Percentiles rank a stretch among this genome's conserved stretches.
Evolutionary conservation across 2,329 filamentous ascomycete genomes (phyloP).

Genomic region (Coleophoma eucalyptorum): DNA sequence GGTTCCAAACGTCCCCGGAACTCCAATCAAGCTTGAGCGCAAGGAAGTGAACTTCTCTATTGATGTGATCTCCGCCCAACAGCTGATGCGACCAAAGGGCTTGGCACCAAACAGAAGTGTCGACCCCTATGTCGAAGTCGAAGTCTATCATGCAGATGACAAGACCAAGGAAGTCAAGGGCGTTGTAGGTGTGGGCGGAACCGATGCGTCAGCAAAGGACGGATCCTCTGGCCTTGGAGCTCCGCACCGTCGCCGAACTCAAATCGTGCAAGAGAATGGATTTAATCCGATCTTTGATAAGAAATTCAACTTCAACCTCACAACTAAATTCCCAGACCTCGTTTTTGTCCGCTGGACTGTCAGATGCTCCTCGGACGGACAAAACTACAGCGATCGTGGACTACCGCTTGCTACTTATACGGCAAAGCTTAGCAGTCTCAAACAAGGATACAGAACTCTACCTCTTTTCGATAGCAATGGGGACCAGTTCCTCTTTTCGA

Average conservation of each 20-base stretch:
- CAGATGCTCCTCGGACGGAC: conserved; percentile 77
- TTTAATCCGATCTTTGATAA: conserved; percentile 90
- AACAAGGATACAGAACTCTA: conserved; percentile 88
- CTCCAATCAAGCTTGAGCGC: conserved; percentile 68
- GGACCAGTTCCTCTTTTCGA: conserved; percentile 92
- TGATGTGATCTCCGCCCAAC: conserved; percentile 88
- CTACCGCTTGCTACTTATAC: conserved; percentile 81
- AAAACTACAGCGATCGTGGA: conserved; percentile 60
- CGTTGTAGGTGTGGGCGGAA: conserved; percentile 60
- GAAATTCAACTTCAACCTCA: conserved; percentile 73
- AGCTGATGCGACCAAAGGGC: conserved; percentile 78
- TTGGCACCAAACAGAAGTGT: conserved; percentile 71
- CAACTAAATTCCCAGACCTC: conserved; percentile 91
- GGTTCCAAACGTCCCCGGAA: conserved; percentile 43
- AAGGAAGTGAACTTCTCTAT: conserved; percentile 83
- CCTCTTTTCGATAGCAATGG: conserved; percentile 85
- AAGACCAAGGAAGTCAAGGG: conserved; percentile 83
- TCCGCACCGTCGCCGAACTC: conserved; percentile 75
- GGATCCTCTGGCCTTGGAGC: conserved; percentile 64
- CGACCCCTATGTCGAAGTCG: conserved; percentile 92
- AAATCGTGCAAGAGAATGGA: conserved; percentile 80
- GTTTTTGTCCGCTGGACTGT: conserved; percentile 94
- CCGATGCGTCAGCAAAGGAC: conserved; percentile 59
- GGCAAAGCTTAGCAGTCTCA: conserved; percentile 76
- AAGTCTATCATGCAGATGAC: conserved; percentile 92